A percentile compares a stretch with the other conserved stretches of the same genome.
Conservation (phyloP, 2,329 filamentous ascomycete species). For the Grosmannia clavigera region DNA sequence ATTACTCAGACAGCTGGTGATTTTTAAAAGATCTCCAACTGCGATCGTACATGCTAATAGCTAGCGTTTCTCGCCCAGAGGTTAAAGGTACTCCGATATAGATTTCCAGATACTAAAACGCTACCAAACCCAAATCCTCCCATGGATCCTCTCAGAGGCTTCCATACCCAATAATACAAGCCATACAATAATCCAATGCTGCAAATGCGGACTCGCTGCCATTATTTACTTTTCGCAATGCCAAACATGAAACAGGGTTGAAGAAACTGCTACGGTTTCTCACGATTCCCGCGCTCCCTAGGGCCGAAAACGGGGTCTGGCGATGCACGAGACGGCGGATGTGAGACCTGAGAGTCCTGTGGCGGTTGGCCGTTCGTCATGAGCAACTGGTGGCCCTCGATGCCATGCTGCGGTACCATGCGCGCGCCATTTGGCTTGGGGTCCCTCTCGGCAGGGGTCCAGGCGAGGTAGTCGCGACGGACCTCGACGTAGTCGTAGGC, state of each 20-base stretch:
- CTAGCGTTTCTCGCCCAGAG: no score
- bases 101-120: background rate
- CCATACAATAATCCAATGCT: background rate
- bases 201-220: background rate
- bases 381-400: slow-evolving; percentile 55
- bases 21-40: no score
- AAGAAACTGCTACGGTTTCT: background rate
- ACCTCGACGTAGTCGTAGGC: slow-evolving; percentile 87
- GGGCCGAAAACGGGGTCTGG: background rate
- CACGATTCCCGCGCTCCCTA: slow-evolving; percentile 3
- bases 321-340: background rate
- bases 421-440: slow-evolving; percentile 45
- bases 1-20: no score
- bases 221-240: background rate
- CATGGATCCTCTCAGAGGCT: background rate
- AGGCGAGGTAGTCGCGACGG: slow-evolving; percentile 75
- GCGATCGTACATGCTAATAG: no score
- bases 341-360: background rate
- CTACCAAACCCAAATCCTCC: background rate
- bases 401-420: slow-evolving; percentile 58
- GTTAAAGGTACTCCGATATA: background rate
- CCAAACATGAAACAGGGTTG: background rate
- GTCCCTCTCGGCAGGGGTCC: slow-evolving; percentile 64
- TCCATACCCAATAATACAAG: background rate
- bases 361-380: slow-evolving; percentile 2